A percentile compares a stretch with the other conserved stretches of the same genome.
Conservation (phyloP, 1,139 yeast species). For the Arxiozyma telluris region DNA sequence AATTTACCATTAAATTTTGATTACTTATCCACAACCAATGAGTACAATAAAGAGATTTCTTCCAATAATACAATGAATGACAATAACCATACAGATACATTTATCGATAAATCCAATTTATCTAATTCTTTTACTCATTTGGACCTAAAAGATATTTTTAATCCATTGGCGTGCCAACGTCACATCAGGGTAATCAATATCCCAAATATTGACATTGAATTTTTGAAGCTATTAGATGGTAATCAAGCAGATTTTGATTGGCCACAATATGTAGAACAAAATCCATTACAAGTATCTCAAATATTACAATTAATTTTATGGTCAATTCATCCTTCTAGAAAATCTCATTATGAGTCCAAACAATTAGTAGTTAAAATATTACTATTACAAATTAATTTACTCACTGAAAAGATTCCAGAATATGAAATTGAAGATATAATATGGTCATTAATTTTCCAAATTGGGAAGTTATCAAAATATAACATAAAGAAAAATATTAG, state of each 20-base stretch:
- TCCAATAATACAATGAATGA: neutral
- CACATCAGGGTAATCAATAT: slow-evolving; percentile 8
- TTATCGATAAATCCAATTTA: neutral
- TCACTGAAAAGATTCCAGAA: slow-evolving; percentile 25
- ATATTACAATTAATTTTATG: slow-evolving; percentile 26
- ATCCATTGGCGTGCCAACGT: neutral
- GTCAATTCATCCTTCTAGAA: slow-evolving; percentile 28
- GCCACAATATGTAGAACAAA: slow-evolving; percentile 26
- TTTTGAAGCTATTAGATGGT: slow-evolving; percentile 22
- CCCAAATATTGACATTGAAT: slow-evolving; percentile 18
- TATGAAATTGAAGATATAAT: slow-evolving; percentile 27
- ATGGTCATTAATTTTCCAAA: slow-evolving; percentile 28
- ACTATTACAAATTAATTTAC: slow-evolving; percentile 24
- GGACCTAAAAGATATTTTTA: neutral
- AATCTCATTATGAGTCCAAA: slow-evolving; percentile 25
- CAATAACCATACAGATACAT: neutral
- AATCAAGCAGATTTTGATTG: slow-evolving; percentile 27
- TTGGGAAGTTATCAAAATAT: slow-evolving; percentile 21
- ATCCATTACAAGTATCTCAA: slow-evolving; percentile 17
- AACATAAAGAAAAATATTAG: slow-evolving; percentile 11
- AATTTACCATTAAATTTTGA: slow-evolving; percentile 29
- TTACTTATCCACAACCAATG: neutral
- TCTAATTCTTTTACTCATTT: neutral
- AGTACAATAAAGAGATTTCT: neutral
- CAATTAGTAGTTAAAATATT: slow-evolving; percentile 27